Evolutionary conservation across 73 alveolate species (phyloP).

Genomic region (Tetrahymena elliotti): DNA sequence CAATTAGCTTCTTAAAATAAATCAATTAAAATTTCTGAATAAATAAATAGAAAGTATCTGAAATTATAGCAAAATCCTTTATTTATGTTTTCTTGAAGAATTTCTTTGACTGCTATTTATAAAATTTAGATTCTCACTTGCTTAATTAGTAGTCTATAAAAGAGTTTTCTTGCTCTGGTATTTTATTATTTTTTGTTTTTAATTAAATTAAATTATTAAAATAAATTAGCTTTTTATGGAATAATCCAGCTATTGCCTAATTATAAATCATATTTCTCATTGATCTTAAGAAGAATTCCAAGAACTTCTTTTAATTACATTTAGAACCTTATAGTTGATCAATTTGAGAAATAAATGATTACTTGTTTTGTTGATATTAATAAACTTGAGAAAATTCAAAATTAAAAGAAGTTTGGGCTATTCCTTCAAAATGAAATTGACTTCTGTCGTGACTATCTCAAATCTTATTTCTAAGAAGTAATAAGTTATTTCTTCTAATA

Average conservation of each 20-base stretch:
- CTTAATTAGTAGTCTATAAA: neutral
- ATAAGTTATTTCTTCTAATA: neutral
- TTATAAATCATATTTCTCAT: neutral
- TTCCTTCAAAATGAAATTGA: neutral
- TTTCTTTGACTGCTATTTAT: neutral
- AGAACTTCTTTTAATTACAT: neutral
- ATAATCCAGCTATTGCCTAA: neutral
- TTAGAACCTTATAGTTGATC: neutral
- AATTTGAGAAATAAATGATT: neutral
- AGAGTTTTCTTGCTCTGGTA: neutral
- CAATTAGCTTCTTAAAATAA: no score
- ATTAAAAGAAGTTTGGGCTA: neutral
- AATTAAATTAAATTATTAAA: neutral
- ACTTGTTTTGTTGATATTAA: neutral
- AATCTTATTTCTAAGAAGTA: neutral
- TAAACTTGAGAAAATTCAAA: neutral
- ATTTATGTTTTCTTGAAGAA: neutral
- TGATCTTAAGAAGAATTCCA: neutral
- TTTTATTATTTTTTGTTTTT: neutral
- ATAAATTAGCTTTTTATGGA: neutral
- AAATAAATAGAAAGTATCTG: neutral
- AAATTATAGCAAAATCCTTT: neutral
- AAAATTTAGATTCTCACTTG: neutral
- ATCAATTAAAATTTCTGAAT: neutral
- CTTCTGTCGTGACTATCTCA: neutral